A percentile compares a stretch with the other conserved stretches of the same genome.
Evolutionary conservation across 2,329 filamentous ascomycete species (phyloP).

Genomic region (Hymenoscyphus salicellus): DNA sequence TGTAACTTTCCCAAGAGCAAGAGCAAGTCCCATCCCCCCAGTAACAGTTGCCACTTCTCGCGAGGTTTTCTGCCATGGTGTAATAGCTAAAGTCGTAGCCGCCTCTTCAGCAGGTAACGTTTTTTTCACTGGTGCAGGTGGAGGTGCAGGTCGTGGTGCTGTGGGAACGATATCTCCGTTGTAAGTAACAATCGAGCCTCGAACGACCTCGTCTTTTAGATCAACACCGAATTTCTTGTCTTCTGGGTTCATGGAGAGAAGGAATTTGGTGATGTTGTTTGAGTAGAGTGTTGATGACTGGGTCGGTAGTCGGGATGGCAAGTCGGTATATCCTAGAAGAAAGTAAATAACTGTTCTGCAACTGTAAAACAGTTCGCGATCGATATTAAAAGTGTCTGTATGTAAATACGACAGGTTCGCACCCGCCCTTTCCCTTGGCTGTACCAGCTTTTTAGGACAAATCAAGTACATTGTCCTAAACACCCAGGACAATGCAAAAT

Average conservation of each 20-base stretch:
- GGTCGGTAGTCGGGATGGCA: constrained; percentile 80
- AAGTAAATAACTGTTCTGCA: neutral
- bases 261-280: constrained; percentile 88
- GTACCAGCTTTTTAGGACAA: too few species aligned
- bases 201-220: constrained; percentile 78
- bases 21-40: constrained; percentile 70
- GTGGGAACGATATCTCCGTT: constrained; percentile 74
- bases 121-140: constrained; percentile 48
- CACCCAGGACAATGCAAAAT: too few species aligned
- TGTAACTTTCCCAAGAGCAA: constrained; percentile 77
- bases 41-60: constrained; percentile 74
- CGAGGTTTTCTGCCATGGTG: constrained; percentile 76
- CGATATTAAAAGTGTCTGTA: too few species aligned
- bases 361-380: neutral
- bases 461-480: too few species aligned
- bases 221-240: constrained; percentile 79
- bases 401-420: too few species aligned
- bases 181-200: constrained; percentile 78
- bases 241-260: constrained; percentile 76
- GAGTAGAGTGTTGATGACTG: constrained; percentile 89
- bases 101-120: constrained; percentile 48
- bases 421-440: too few species aligned
- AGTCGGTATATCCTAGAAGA: constrained; percentile 71
- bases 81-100: constrained; percentile 64
- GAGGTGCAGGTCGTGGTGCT: constrained; percentile 65